Conservation (phyloP, 139 green algal species). For the Gonium pectorale region DNA sequence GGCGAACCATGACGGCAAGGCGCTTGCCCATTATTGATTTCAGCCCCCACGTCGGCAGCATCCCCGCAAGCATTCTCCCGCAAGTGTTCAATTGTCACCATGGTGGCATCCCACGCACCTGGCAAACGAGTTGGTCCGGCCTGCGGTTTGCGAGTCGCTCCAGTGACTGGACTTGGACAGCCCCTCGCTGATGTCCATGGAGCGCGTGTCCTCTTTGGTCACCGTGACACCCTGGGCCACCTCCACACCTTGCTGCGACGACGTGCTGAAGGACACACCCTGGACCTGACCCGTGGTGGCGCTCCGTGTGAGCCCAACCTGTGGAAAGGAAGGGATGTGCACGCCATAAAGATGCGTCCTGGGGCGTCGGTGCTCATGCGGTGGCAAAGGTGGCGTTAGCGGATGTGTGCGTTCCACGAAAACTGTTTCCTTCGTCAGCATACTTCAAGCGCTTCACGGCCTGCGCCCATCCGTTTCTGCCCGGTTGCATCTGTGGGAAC, state of each 20-base stretch:
- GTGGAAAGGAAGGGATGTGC: too few species aligned
- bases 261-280: conserved; percentile 7
- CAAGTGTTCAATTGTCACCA: not conserved
- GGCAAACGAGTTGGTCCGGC: not conserved
- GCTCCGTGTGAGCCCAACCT: not conserved
- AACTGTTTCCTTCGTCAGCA: not conserved
- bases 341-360: too few species aligned
- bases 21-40: too few species aligned
- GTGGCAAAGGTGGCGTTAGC: not conserved
- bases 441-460: too few species aligned
- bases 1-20: too few species aligned
- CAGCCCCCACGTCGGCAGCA: too few species aligned
- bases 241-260: not conserved
- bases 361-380: not conserved
- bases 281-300: not conserved
- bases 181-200: not conserved
- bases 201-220: conserved; percentile 20
- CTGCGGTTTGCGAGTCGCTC: not conserved
- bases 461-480: too few species aligned
- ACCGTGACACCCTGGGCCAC: conserved; percentile 17
- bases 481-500: too few species aligned
- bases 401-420: not conserved
- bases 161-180: not conserved
- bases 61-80: not conserved
- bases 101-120: not conserved